A percentile compares a stretch with the other conserved stretches of the same genome.
phyloP scores from a whole-genome alignment of 73 alveolate species.

The Tetrahymena thermophila region DNA sequence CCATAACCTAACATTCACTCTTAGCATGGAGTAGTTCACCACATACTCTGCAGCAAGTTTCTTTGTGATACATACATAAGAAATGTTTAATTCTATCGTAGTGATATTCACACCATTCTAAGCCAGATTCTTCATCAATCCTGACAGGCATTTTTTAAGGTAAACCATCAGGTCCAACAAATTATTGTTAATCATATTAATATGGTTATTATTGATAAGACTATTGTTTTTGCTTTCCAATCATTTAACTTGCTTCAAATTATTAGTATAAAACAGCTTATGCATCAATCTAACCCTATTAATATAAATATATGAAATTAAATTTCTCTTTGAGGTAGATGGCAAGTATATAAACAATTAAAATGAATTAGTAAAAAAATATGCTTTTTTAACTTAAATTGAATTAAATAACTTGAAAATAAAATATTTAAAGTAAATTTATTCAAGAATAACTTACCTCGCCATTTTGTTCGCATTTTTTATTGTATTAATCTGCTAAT shows the following conservation, averaged over 20 bases:
- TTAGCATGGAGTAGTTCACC: slow-evolving; percentile 77
- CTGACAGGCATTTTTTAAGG: slow-evolving; percentile 32
- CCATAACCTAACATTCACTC: slow-evolving; percentile 41
- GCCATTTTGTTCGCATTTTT: slow-evolving; percentile 26
- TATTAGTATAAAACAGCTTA: background rate
- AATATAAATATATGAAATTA: background rate
- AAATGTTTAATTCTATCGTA: slow-evolving; percentile 84
- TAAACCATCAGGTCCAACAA: background rate
- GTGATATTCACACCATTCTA: slow-evolving; percentile 80
- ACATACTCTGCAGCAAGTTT: slow-evolving; percentile 89
- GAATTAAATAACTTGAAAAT: background rate
- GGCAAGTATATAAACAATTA: background rate
- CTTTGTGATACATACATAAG: slow-evolving; percentile 87
- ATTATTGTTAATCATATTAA: background rate
- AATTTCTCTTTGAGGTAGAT: background rate
- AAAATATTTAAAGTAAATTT: background rate
- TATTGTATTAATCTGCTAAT: slow-evolving; percentile 35
- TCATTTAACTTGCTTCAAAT: background rate
- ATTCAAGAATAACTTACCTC: background rate
- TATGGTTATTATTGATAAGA: background rate
- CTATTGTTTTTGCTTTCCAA: background rate
- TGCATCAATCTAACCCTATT: background rate
- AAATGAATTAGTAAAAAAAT: too few species aligned
- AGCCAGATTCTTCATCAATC: slow-evolving; percentile 38
- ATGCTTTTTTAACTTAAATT: too few species aligned